A percentile compares a stretch with the other conserved stretches of the same genome.
Evolutionary conservation across 192 early-diverging fungal genomes (phyloP).

Genomic region (Gigaspora rosea): DNA sequence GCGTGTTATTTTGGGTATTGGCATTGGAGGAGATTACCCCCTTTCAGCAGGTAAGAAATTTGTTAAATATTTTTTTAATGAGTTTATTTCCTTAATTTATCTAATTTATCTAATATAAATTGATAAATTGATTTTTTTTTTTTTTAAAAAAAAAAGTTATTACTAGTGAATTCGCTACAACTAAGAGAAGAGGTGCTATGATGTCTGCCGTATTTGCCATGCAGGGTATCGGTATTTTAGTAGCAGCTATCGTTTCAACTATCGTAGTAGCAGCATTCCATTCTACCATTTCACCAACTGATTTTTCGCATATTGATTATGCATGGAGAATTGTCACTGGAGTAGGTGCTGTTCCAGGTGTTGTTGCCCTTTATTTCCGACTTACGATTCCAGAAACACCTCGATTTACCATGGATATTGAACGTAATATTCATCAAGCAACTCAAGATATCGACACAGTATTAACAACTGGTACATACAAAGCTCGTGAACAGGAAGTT

Average conservation of each 20-base stretch:
- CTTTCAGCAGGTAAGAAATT: constrained; percentile 68
- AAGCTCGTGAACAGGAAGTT: constrained; percentile 37
- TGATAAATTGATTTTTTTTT: constrained; percentile 56
- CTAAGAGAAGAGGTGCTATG: constrained; percentile 80
- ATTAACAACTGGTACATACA: constrained; percentile 50
- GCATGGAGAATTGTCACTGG: constrained; percentile 88
- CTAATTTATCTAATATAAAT: too few species aligned
- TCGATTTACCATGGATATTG: constrained; percentile 67
- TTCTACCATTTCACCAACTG: constrained; percentile 53
- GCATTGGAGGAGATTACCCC: constrained; percentile 97
- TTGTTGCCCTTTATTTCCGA: constrained; percentile 81
- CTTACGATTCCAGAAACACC: constrained; percentile 85
- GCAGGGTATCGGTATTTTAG: constrained; percentile 89
- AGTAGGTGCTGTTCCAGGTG: constrained; percentile 76
- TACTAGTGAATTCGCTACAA: constrained; percentile 85
- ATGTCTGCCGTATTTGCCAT: constrained; percentile 85
- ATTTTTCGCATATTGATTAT: constrained; percentile 71
- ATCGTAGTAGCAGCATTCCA: constrained; percentile 71
- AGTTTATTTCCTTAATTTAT: constrained; percentile 50
- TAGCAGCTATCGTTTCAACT: constrained; percentile 72
- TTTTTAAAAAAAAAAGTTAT: constrained; percentile 53
- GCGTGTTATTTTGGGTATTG: constrained; percentile 88
- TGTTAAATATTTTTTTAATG: background rate
- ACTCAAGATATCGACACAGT: constrained; percentile 49
- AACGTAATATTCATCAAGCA: constrained; percentile 52